Evolutionary conservation across 257 asterid species (phyloP).

Genomic region (Gynochthodes officinalis): DNA sequence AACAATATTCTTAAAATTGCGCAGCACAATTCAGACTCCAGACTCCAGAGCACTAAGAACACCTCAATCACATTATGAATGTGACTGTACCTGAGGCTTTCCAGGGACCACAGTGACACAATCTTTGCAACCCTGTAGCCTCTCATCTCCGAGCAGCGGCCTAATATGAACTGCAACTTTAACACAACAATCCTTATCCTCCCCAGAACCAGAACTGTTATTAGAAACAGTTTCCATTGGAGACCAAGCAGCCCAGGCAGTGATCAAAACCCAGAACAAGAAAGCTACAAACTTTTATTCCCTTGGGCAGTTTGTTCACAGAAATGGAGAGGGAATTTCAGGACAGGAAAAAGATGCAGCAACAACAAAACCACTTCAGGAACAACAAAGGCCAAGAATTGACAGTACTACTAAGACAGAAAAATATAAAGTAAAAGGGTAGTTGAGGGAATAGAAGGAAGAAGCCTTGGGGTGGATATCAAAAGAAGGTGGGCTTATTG

Average conservation of each 20-base stretch:
- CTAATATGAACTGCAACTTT: constrained; percentile 95
- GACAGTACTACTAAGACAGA: constrained; percentile 12
- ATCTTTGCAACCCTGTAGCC: constrained; percentile 94
- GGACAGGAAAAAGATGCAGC: constrained; percentile 66
- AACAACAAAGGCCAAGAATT: constrained; percentile 9
- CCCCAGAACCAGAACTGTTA: constrained; percentile 38
- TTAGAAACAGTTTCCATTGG: constrained; percentile 52
- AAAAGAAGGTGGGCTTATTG: constrained; percentile 22
- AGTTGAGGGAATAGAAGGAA: constrained; percentile 54
- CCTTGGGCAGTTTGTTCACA: constrained; percentile 14
- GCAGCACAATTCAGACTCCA: constrained; percentile 7
- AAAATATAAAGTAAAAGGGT: constrained; percentile 39
- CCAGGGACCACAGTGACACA: constrained; percentile 78
- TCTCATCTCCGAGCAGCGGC: constrained; percentile 96
- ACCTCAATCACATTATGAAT: constrained; percentile 39
- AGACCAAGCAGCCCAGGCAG: constrained; percentile 9
- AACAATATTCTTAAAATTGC: constrained; percentile 18
- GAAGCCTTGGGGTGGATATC: constrained; percentile 24
- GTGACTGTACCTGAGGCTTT: constrained; percentile 83
- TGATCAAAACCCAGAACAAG: constrained; percentile 11
- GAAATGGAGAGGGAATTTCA: constrained; percentile 28
- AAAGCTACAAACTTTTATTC: constrained; percentile 3
- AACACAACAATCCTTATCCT: constrained; percentile 94
- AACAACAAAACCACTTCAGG: constrained; percentile 22
- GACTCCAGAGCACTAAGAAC: constrained; percentile 11